phyloP scores from a whole-genome alignment of 1,139 yeast species.

The Kurtzmaniella quercitrusa region DNA sequence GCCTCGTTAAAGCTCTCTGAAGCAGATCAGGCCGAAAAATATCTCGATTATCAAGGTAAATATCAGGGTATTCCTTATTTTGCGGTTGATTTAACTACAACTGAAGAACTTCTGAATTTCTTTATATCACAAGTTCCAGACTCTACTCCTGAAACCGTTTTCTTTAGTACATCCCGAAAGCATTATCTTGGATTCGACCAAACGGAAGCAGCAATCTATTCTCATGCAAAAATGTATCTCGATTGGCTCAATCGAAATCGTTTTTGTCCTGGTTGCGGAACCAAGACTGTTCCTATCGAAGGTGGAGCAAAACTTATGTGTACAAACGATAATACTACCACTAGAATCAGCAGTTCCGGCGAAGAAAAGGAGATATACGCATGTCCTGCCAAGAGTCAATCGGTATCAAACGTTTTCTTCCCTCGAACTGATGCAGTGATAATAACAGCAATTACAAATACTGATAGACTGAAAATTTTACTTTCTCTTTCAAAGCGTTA shows the following conservation, averaged over 20 bases:
- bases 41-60: conserved; percentile 40
- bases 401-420: conserved; percentile 65
- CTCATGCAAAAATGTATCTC: conserved; percentile 79
- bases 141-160: conserved; percentile 17
- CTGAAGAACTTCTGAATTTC: conserved; percentile 20
- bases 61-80: conserved; percentile 74
- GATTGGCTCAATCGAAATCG: conserved; percentile 79
- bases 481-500: conserved; percentile 66
- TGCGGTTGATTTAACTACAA: conserved; percentile 62
- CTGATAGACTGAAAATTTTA: conserved; percentile 57
- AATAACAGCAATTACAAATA: conserved; percentile 72
- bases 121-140: conserved; percentile 18
- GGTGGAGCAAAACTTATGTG: conserved; percentile 83
- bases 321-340: conserved; percentile 32
- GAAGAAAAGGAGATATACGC: conserved; percentile 10
- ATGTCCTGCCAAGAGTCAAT: conserved; percentile 55
- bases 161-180: conserved; percentile 32
- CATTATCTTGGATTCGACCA: conserved; percentile 31
- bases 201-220: conserved; percentile 61
- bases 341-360: conserved; percentile 4
- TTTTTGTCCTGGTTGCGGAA: conserved; percentile 89
- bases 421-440: conserved; percentile 91
- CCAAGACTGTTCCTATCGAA: conserved; percentile 61
- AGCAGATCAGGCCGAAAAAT: conserved; percentile 22
- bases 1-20: conserved; percentile 26